Evolutionary conservation across 2,329 filamentous ascomycete genomes (phyloP).

Genomic region (Penicillium sp.): DNA sequence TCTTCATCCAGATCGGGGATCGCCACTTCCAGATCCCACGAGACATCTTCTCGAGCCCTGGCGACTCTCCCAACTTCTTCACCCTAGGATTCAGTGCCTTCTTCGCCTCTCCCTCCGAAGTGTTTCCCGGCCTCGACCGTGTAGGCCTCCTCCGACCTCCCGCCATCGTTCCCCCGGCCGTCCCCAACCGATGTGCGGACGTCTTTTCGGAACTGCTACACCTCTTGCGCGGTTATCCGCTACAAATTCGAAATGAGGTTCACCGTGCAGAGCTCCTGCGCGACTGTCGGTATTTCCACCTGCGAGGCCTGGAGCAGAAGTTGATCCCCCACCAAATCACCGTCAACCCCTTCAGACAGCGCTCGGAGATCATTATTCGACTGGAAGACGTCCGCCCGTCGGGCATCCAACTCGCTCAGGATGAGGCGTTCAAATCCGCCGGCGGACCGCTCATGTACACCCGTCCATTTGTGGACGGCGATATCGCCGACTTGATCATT

Average conservation of each 20-base stretch:
- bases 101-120: slow-evolving; percentile 72
- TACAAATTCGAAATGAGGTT: slow-evolving; percentile 68
- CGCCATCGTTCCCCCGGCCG: slow-evolving; percentile 74
- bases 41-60: slow-evolving; percentile 76
- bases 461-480: slow-evolving; percentile 78
- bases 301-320: slow-evolving; percentile 84
- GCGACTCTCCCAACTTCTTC: slow-evolving; percentile 95
- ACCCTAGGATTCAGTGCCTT: slow-evolving; percentile 83
- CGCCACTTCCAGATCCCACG: slow-evolving; percentile 85
- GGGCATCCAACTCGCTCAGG: slow-evolving; percentile 63
- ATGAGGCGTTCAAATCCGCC: slow-evolving; percentile 30
- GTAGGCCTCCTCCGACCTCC: slow-evolving; percentile 77
- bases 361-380: slow-evolving; percentile 71
- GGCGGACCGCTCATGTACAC: slow-evolving; percentile 69
- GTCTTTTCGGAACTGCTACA: slow-evolving; percentile 79
- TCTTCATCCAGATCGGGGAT: slow-evolving; percentile 86
- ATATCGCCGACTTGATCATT: slow-evolving; percentile 67
- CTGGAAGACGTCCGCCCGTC: slow-evolving; percentile 86
- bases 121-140: slow-evolving; percentile 80
- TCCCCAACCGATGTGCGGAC: slow-evolving; percentile 76
- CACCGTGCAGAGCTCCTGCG: slow-evolving; percentile 74
- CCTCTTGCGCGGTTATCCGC: slow-evolving; percentile 74
- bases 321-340: slow-evolving; percentile 72
- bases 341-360: slow-evolving; percentile 65
- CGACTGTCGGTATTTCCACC: slow-evolving; percentile 88